Evolutionary conservation across 768 basidiomycete genomes (phyloP).

Genomic region (Termitomyces sp.): DNA sequence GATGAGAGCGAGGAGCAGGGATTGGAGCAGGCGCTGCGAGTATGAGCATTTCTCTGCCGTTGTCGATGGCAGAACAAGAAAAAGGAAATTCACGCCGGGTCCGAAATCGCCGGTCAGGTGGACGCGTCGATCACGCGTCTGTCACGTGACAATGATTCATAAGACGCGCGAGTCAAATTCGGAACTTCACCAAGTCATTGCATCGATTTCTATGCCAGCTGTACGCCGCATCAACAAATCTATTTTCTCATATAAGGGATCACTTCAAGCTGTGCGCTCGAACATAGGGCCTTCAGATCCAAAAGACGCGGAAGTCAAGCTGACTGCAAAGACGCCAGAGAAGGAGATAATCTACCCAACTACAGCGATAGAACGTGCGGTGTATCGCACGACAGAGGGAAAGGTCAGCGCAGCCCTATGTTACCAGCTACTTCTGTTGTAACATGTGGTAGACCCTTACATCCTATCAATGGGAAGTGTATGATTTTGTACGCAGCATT

Average conservation of each 20-base stretch:
- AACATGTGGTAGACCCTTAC: conserved; percentile 39
- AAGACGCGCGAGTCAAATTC: background rate
- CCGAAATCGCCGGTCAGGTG: background rate
- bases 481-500: conserved; percentile 48
- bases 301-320: background rate
- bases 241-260: conserved; percentile 12
- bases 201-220: conserved; percentile 14
- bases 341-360: conserved; percentile 22
- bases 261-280: background rate
- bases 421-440: background rate
- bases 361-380: conserved; percentile 23
- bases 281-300: background rate
- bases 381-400: conserved; percentile 30
- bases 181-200: background rate
- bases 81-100: background rate
- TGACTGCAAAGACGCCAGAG: background rate
- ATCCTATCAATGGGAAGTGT: conserved; percentile 57
- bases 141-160: background rate
- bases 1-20: background rate
- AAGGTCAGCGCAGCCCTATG: conserved; percentile 25
- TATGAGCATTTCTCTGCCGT: background rate
- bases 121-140: conserved; percentile 7
- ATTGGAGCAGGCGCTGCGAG: background rate
- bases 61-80: background rate
- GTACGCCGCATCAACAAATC: conserved; percentile 17